Evolutionary conservation across 2,329 filamentous ascomycete species (phyloP), one percentile per base, ranked within the genome.

Genomic region (Aschersonia sp.): DNA sequence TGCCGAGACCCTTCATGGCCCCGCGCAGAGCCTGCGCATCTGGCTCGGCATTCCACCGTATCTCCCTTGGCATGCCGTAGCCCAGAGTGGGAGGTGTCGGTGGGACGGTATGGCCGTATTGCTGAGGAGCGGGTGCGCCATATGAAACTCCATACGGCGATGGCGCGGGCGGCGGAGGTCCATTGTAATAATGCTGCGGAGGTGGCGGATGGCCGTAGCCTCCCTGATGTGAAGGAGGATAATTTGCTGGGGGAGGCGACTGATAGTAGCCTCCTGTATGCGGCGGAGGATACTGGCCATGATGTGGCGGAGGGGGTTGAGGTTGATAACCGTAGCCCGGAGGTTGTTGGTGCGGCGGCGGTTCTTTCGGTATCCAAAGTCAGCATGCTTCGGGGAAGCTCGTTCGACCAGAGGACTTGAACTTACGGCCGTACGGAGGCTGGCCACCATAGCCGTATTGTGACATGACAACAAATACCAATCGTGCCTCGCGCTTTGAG

Each of bases 1-100:
- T 96, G 35, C 89, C 91, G 52, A 95, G 86, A 0, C 89, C 89
- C 65, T 94, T 95, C 88, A 96, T 95, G 2, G 91, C 87, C 55
- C 76, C 76, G 47, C 87, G 79, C 29, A 94, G 70, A 4, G 72
- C 77, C 49, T 88, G 77, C 0, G 87, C 84, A 55, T 92, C 81
- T 9, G 71, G 67, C 3, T 69, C 73, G 45, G 79, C 82, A 53
- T 94, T 81, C 72, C 74, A 82, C 31, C 77, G 72, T 43, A 86
- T 84, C 44, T 77, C 70, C 57, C 85, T 84, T 9, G 79, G 77
- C 0, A 83, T 74, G 3, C 80, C 79, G 58, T 95, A 96, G 38
- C 89, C 89, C 0, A 75, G 65, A 0, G 85, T 85, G 1, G 86
- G 78, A 9, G 77, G 74, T 1, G 82, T 78, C 9, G 83, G 78